Evolutionary conservation across 2,329 filamentous ascomycete species (phyloP), one percentile per base, ranked within the genome.

Genomic region (Lecanicillium sp.): DNA sequence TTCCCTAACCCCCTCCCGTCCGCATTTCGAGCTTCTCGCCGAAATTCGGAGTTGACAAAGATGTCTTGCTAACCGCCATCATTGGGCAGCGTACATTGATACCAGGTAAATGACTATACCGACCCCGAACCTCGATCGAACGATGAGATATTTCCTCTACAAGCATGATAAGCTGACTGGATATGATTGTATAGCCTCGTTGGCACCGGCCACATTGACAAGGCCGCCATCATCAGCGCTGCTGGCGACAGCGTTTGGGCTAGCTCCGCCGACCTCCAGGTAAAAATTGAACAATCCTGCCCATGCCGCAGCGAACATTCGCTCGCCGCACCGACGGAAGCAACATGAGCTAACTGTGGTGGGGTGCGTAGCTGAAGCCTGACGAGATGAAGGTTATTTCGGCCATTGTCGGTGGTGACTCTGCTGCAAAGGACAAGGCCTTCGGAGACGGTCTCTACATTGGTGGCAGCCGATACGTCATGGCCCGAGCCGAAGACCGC

Each of bases 201-300:
- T 56, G 82, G 73, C 67, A 80, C 74, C 53, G 80, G 80, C 56
- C 81, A 89, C 60, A 65, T 94, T 57, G 83, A 92, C 69, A 82
- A 87, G 69, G 88, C 75, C 54, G 84, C 85, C 58, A 88, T 95
- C 61, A 79, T 92, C 71, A 88, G 83, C 64, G 68, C 66, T 48
- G 83, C 83, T 51, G 85, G 87, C 53, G 84, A 85, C 65, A 87
- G 81, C 59, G 73, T 78, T 52, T 94, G 87, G 86, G 87, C 87
- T 44, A 60, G 70, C 30, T 80, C 79, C 19, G 16, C 74, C 38
- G 75, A 71, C 50, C 94, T 95, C 69, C 67, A 71, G 58, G 87
- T 95, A 81, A 62, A 67, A 58, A 43, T 43, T 7, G 11, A 11
- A 25, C 34, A 38, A 34, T 32, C 20, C 34, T 38, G 8, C 15